Base-by-base conservation (phyloP, 352 stramenopile species). In the Globisporangium okanoganense region DNA sequence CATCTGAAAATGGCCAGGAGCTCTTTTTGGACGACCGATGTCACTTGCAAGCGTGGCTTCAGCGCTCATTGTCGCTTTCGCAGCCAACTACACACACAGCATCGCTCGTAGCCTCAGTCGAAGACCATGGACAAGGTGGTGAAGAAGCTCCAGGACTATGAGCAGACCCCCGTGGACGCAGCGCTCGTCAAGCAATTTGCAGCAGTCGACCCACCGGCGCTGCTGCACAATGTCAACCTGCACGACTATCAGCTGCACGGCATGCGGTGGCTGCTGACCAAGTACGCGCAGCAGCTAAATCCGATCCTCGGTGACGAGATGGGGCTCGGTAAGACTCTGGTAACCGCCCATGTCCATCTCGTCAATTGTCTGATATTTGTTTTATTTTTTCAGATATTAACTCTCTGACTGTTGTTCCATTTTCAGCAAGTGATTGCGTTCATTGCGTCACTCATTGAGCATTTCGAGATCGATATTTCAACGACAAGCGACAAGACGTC, bases 241-340 rank as follows among this genome's bases (percentile, higher is more conserved):
- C 78, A 93, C 44, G 78, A 79, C 47, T 94, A 94, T 58, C 85
- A 94, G 64, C 22, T 87, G 31, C 59, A 74, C 31, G 85, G 85
- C 2, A 47, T 91, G 59, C 72, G 68, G 36, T 92, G 85, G 85
- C 69, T 92, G 54, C 60, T 87, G 20, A 66, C 66, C 51, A 87
- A 85, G 56, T 66, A 85, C 60, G 70, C 73, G n/a, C 79, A 90
- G 55, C 64, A 68, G 1, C 50, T 94, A 41, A 89, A 88, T 64
- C 70, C 78, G 41, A 91, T 94, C 65, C 61, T 94, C 9, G 85
- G 82, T 33, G 85, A 94, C 58, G 82, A 94, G 33, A 94, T 94
- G 85, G 85, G 85, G 1, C 69, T 94, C 22, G 85, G 85, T 61
- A 92, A 94, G 71, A 94, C 82, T 40, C 69, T 94, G 53, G 31